Percentiles rank a stretch among this genome's conserved stretches.
These are phyloP conservation scores for Epichloe elymi DNA, from an alignment of 2,329 filamentous ascomycete species.

Conservation along the genomic window DNA sequence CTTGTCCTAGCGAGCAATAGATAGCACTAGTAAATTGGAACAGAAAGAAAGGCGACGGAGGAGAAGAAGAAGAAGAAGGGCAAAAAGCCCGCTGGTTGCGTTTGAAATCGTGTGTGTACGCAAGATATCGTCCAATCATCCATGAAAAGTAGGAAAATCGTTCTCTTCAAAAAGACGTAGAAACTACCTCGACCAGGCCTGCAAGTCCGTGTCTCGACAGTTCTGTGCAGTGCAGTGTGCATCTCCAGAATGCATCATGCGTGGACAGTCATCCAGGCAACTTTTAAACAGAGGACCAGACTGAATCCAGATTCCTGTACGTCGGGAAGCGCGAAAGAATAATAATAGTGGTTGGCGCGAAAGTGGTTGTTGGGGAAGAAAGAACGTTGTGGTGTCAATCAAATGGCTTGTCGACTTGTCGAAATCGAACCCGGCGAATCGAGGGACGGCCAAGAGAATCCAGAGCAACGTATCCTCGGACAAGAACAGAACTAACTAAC, in stretches of 20 bases:
- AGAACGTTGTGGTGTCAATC: background rate
- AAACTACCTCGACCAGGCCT: background rate
- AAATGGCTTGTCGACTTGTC: background rate
- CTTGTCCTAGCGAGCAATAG: no score
- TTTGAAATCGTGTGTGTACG: background rate
- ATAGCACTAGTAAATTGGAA: background rate
- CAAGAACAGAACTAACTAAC: background rate
- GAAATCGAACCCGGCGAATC: constrained; percentile 4
- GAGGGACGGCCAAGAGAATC: constrained; percentile 5
- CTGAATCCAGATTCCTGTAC: background rate
- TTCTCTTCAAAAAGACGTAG: background rate
- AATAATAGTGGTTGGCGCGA: background rate
- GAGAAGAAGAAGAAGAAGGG: background rate
- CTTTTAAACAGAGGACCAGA: background rate
- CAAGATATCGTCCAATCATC: background rate
- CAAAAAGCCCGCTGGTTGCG: background rate
- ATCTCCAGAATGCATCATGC: background rate
- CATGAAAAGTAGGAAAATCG: background rate
- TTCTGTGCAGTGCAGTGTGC: background rate
- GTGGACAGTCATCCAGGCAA: background rate
- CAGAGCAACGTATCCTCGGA: constrained; percentile 3
- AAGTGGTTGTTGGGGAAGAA: background rate
- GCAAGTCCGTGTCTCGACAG: background rate
- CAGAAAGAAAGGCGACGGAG: background rate
- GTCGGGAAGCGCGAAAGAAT: background rate